A percentile compares a stretch with the other conserved stretches of the same genome.
phyloP scores from a whole-genome alignment of 1,284 basidiomycete genomes.

The Ustilago curta region DNA sequence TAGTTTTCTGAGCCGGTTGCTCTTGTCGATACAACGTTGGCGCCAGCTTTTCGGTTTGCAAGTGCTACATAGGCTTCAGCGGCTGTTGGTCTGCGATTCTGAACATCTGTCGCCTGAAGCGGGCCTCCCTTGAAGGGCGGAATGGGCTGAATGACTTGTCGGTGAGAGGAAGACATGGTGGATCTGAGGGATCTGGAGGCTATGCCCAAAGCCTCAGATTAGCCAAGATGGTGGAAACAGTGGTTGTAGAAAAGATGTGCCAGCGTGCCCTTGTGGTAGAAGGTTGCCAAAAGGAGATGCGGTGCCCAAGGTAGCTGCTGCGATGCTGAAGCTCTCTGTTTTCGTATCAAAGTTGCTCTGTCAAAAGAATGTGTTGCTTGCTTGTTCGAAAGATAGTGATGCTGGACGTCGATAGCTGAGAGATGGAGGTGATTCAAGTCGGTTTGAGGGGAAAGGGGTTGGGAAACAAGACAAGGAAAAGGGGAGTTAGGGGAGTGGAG shows the following conservation, averaged over 20 bases:
- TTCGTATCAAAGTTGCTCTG: not conserved
- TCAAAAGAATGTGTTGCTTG: slow-evolving; percentile 18
- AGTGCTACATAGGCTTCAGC: slow-evolving; percentile 46
- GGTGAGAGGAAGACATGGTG: slow-evolving; percentile 44
- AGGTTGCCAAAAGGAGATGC: too few species aligned
- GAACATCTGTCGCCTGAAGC: slow-evolving; percentile 40
- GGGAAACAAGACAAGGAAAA: not conserved
- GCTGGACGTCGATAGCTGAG: slow-evolving; percentile 5
- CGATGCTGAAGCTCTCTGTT: not conserved
- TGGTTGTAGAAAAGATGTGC: too few species aligned
- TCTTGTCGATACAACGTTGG: slow-evolving; percentile 40
- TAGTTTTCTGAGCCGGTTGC: slow-evolving; percentile 43
- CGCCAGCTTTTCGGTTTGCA: slow-evolving; percentile 43
- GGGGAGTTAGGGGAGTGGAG: slow-evolving; percentile 7
- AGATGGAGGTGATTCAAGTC: not conserved
- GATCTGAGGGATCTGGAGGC: slow-evolving; percentile 15
- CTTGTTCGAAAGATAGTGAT: not conserved
- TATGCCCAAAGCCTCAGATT: slow-evolving; percentile 21
- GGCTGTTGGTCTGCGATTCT: slow-evolving; percentile 43
- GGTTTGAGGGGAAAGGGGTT: not conserved
- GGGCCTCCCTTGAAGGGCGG: slow-evolving; percentile 53
- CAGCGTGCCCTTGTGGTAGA: too few species aligned
- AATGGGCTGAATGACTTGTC: slow-evolving; percentile 44
- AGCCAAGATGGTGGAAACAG: not conserved
- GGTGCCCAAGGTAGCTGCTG: too few species aligned